Evolutionary conservation across 1,284 basidiomycete genomes (phyloP), one percentile per base, ranked within the genome.

Genomic region (Wolfiporia cocos): DNA sequence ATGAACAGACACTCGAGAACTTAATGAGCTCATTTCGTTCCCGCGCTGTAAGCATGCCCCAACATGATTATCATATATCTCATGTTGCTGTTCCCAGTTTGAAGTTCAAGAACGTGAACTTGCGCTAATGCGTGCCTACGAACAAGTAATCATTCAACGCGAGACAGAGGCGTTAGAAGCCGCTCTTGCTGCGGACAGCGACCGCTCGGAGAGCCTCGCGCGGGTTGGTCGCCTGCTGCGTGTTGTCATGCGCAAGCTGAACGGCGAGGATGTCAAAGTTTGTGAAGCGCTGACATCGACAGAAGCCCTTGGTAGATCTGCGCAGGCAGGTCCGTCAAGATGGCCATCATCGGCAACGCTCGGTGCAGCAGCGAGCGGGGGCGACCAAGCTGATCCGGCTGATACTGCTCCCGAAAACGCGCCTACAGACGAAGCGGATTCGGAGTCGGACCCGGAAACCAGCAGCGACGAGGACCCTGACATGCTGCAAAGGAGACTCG

Each of bases 1-100:
- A 96, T 59, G 96, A 99, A 62, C 86, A 90, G 56, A 97, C 95
- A 0, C 70, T 99, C 36, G 96, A 99, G 64, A 89, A 78, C 12
- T 81, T 98, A 36, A 99, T 99, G 95, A 79, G 81, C 68, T 81
- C 86, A 49, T 99, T 99, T 66, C 76, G 95, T 43, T 87, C 83
- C 46, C 83, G 91, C 42, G 93, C 94, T 22, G 93, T 96, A 62
- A 57, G 90, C 79, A 20, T 26, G 39, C 18, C 34, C 21, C 21
- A 18, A 61, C 22, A 9, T 18, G 39, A 32, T 22, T 45, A 18
- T 10, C 20, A 29, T 32, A 5, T 37, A 17, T 6, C n/a, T 20
- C 15, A 18, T 32, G 34, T 40, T 33, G 17, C 31, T 33, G 24
- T 12, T 34, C 32, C 31, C 59, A 97, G 88, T 86, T 92, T 67